Base-by-base conservation (phyloP, 352 stramenopile species). In the Globisporangium paroecandrum region DNA sequence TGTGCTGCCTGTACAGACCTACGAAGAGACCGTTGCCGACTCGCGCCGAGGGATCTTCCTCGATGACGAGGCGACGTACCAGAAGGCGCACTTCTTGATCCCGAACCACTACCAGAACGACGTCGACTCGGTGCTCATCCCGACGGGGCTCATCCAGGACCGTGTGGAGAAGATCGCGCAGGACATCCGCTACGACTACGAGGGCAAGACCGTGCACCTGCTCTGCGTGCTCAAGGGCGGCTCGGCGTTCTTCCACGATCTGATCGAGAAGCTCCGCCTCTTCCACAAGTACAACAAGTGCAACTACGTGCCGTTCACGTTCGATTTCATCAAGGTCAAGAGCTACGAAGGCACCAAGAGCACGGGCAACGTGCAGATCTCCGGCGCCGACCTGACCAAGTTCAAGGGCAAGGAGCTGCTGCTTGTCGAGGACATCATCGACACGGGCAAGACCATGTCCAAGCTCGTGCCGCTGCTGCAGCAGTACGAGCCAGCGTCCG, bases 391-490 rank as follows among this genome's bases (percentile, higher is more conserved):
- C 68, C 70, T 90, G 57, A 53, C 85, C 58, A 93, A 97, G 65
- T 93, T 97, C 70, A 85, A 89, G 69, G 90, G 82, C 58, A 95
- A 94, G 70, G 77, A 98, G 71, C 79, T 99, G 58, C 75, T 99
- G 51, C 76, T 99, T 8, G 90, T 99, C 7, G 97, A 99, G 77
- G 97, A 99, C 78, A 99, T 99, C 75, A 95, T 99, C 66, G 97
- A 99, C 82, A 98, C 97, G 60, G 97, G 97, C 76, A 91, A 86
- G 43, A 99, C 96, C 43, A 97, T 99, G 83, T 70, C 79, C 58
- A 87, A 97, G 71, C 82, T 98, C 58, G 77, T 98, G 41, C 93
- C 94, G 43, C 74, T 93, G 57, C 78, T 99, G 29, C 65, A 89
- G 66, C 73, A 87, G 68, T 82, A 89, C 71, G 85, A 82, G 36